These are phyloP conservation scores for Ramaria rubella DNA, from an alignment of 768 basidiomycete species.

Conservation along the genomic window DNA sequence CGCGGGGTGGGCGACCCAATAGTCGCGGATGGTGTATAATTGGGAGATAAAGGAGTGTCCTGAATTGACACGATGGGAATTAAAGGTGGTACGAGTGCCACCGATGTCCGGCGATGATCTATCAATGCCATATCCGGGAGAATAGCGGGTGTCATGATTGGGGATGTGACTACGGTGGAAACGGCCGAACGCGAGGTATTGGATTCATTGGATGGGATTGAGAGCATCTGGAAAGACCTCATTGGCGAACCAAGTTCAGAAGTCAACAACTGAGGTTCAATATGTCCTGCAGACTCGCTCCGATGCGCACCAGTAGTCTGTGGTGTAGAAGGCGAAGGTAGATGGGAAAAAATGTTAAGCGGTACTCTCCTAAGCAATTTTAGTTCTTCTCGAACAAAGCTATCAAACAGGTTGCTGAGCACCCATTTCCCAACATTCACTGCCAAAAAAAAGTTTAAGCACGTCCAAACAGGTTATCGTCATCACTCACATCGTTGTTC, in stretches of 20 bases:
- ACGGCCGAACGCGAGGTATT: slow-evolving; percentile 13
- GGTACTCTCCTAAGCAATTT: slow-evolving; percentile 24
- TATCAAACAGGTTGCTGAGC: slow-evolving; percentile 74
- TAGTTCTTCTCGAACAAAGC: slow-evolving; percentile 68
- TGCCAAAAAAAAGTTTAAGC: slow-evolving; percentile 24
- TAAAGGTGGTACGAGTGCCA: slow-evolving; percentile 38
- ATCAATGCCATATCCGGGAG: slow-evolving; percentile 40
- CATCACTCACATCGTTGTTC: slow-evolving; percentile 68
- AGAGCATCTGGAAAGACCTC: not conserved
- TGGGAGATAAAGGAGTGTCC: slow-evolving; percentile 28
- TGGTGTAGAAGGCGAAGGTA: slow-evolving; percentile 4
- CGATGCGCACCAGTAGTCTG: not conserved
- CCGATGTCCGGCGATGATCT: not conserved
- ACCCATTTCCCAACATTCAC: slow-evolving; percentile 94
- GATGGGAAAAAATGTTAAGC: not conserved
- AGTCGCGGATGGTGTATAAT: slow-evolving; percentile 38
- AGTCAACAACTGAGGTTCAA: not conserved
- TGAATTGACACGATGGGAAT: slow-evolving; percentile 53
- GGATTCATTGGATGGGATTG: not conserved
- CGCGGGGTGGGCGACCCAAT: slow-evolving; percentile 15
- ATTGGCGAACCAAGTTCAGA: not conserved
- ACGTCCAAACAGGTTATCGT: slow-evolving; percentile 4
- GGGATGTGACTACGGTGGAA: slow-evolving; percentile 51
- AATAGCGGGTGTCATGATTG: slow-evolving; percentile 60
- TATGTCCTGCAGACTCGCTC: not conserved